A percentile compares a stretch with the other conserved stretches of the same genome.
phyloP scores from a whole-genome alignment of 768 basidiomycete genomes.

The Saitozyma sp. region DNA sequence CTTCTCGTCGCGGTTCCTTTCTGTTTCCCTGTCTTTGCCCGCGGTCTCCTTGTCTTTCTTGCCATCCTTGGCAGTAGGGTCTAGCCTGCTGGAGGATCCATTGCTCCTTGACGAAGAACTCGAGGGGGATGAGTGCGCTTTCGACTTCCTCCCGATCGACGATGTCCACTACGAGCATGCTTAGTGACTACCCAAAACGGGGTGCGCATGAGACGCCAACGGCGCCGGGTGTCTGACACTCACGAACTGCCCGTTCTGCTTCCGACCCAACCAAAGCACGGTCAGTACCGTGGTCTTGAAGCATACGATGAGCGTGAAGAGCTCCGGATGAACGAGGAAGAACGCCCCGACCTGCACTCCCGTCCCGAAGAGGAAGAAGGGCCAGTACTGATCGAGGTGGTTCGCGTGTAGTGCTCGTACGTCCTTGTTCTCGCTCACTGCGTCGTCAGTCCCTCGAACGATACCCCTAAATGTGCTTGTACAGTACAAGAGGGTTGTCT shows the following conservation, averaged over 20 bases:
- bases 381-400: constrained; percentile 41
- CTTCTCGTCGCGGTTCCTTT: no score
- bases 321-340: constrained; percentile 33
- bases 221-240: constrained; percentile 3
- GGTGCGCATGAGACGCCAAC: no score
- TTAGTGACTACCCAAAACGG: no score
- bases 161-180: no score
- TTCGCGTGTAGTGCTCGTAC: constrained; percentile 1
- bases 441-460: background rate
- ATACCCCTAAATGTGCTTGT: no score
- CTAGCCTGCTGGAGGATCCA: no score
- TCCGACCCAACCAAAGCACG: constrained; percentile 28
- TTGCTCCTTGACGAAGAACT: no score
- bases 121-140: no score
- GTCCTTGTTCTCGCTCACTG: background rate
- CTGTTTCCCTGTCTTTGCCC: no score
- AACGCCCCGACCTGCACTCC: constrained; percentile 22
- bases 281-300: constrained; percentile 33
- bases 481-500: background rate
- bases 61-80: no score
- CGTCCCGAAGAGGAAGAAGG: constrained; percentile 21
- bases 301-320: constrained; percentile 37
- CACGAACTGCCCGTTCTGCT: constrained; percentile 28
- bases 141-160: no score
- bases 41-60: no score